Evolutionary conservation across 805 yeast species (phyloP), one percentile per base, ranked within the genome.

Genomic region (Candida railenensis): DNA sequence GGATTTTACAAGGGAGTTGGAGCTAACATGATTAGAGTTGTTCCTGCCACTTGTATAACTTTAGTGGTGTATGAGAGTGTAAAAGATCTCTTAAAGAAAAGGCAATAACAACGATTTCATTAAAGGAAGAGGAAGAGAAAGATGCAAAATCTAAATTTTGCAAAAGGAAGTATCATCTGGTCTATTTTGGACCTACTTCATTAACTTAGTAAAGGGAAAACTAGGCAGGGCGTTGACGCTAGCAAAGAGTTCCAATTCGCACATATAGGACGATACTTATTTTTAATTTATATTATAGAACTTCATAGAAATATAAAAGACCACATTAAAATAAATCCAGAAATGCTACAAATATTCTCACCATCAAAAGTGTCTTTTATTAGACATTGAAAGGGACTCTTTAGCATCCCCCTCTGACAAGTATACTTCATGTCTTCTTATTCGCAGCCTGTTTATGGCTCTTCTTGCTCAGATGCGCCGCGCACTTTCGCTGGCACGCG

Each of bases 1-100:
- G 96, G 90, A 0, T 85, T 91, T 50, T 94, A 94, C 62, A 84
- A 86, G 53, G 99, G 99, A 0, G 64, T 94, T 15, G 66, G 81
- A 1, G 85, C 96, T 1, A 91, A 90, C 52, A 59, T 92, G 15
- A 48, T 87, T 1, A 72, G 98, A 40, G 96, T 92, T 0, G 75
- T 94, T 3, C 99, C 99, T 0, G 90, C 97, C 1, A 91, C 97
- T 3, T 87, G 96, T 59, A 78, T 91, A 11, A 94, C 98, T 0
- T 89, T 94, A 61, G 73, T 86, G 3, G 87, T 87, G 3, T 94
- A 94, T 58, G 99, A 94, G 60, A 72, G 77, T 34, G 69, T 80
- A 14, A 65, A 59, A 53, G 54, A 48, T 39, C 39, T 42, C 44
- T 41, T 48, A 56, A 52, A 53, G 52, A 49, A 34, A 15, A 34